phyloP scores from a whole-genome alignment of 805 yeast species.

The Wickerhamomyces canadensis region DNA sequence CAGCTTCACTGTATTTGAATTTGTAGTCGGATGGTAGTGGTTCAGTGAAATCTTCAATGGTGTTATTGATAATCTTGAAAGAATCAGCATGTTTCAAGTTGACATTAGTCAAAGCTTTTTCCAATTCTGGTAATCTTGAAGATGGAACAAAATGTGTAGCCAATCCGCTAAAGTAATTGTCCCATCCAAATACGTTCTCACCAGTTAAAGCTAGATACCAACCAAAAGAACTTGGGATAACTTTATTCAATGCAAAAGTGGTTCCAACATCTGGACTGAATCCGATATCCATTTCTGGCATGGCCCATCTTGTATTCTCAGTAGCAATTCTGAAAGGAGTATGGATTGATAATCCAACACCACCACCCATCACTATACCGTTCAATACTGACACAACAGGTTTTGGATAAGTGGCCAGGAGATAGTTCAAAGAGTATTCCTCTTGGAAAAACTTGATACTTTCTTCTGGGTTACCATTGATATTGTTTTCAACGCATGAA shows the following conservation, averaged over 20 bases:
- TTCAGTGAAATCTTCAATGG: constrained; percentile 75
- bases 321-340: constrained; percentile 92
- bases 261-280: constrained; percentile 96
- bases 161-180: constrained; percentile 75
- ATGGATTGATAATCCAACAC: constrained; percentile 88
- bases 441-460: constrained; percentile 65
- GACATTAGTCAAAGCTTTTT: constrained; percentile 51
- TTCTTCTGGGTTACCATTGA: constrained; percentile 36
- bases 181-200: constrained; percentile 67
- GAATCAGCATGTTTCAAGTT: constrained; percentile 26
- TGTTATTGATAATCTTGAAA: constrained; percentile 49
- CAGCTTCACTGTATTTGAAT: constrained; percentile 50
- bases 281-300: constrained; percentile 98
- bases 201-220: constrained; percentile 86
- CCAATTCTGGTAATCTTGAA: constrained; percentile 54
- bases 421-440: constrained; percentile 79
- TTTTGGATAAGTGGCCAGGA: constrained; percentile 76
- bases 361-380: constrained; percentile 98
- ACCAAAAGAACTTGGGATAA: constrained; percentile 74
- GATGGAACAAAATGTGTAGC: constrained; percentile 88
- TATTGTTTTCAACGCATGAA: constrained; percentile 60
- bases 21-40: constrained; percentile 58
- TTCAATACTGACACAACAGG: constrained; percentile 84
- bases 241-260: constrained; percentile 77
- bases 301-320: constrained; percentile 84